These are phyloP conservation scores for Penicillium hordei DNA, from an alignment of 2,329 filamentous ascomycete genomes.

Conservation along the genomic window DNA sequence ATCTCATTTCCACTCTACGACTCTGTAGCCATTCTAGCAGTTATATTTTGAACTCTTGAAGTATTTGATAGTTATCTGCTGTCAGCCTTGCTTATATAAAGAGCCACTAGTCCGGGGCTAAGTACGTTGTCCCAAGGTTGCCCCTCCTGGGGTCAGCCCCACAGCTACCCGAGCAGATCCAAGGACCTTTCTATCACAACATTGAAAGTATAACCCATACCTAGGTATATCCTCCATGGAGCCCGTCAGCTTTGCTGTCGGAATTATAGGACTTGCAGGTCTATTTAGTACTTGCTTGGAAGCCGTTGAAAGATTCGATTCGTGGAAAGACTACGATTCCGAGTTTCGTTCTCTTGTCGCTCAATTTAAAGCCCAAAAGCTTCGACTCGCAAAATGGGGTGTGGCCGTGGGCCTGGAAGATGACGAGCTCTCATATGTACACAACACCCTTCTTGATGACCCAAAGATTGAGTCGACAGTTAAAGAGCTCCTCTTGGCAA, in stretches of 20 bases:
- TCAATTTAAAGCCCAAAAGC: conserved; percentile 10
- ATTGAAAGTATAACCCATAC: too few relatives aligned
- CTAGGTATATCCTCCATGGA: conserved; percentile 34
- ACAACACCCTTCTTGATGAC: conserved; percentile 8
- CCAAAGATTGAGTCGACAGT: not conserved
- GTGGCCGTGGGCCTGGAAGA: conserved; percentile 1
- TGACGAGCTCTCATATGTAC: not conserved
- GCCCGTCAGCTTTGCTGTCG: conserved; percentile 8
- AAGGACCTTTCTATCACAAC: too few relatives aligned
- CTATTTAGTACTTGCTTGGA: conserved; percentile 13
- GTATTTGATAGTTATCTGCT: not conserved
- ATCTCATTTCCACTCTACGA: not conserved
- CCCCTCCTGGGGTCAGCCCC: not conserved
- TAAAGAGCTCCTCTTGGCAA: conserved; percentile 3
- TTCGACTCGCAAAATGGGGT: conserved; percentile 11
- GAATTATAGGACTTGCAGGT: conserved; percentile 7
- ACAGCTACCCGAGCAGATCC: not conserved
- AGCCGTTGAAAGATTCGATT: conserved; percentile 1
- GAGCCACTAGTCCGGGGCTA: not conserved
- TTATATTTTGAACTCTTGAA: not conserved
- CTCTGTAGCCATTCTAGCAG: not conserved
- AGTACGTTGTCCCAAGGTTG: not conserved
- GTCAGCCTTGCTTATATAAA: not conserved
- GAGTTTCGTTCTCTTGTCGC: conserved; percentile 5
- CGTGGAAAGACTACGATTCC: conserved; percentile 2